Base-by-base conservation (phyloP, 2,329 filamentous ascomycete genomes). In the Fusarium sp. region DNA sequence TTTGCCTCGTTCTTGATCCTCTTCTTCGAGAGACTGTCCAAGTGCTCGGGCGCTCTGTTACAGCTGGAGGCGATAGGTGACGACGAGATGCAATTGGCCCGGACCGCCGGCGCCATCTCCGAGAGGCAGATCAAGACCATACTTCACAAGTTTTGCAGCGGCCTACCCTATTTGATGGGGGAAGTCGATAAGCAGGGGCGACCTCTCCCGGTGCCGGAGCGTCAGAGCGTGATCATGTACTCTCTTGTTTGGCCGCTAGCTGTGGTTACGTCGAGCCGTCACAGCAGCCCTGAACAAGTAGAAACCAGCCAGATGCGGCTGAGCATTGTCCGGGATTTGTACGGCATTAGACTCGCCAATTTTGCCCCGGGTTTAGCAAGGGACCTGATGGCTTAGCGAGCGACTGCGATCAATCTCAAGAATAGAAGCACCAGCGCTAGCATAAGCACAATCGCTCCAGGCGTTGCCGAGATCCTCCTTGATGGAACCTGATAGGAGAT, bases 211-310 rank as follows among this genome's bases (percentile, higher is more conserved):
- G 54, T 52, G 10, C 65, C 65, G 9, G 53, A 68, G 20, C 49
- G 46, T 6, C 65, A 61, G 20, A 47, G 34, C 11, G 65, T 57
- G 8, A 30, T 65, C 30, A 68, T 68, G 65, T 68, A 68, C 46
- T 59, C 65, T 33, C 37, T 68, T 3, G 28, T 68, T 20, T 68
- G 65, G 65, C 65, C 65, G 3, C 65, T 68, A 6, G 33, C 64
- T 20, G 30, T 65, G 10, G 37, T 63, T 7, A 54, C 61, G 6
- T 42, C 28, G 20, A 68, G 52, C 8, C 51, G 37, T 3, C 41
- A 61, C 2, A 68, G 59, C 8, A 68, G 6, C 30, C 40, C 46
- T 6, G 37, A 58, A 6, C 65, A 68, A 15, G 38, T 56, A 3
- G 38, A 45, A 10, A 31, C 53, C 13, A 55, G 41, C 10, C 54